phyloP scores from a whole-genome alignment of 305 asterid genomes.

The Rubia peregrina region DNA sequence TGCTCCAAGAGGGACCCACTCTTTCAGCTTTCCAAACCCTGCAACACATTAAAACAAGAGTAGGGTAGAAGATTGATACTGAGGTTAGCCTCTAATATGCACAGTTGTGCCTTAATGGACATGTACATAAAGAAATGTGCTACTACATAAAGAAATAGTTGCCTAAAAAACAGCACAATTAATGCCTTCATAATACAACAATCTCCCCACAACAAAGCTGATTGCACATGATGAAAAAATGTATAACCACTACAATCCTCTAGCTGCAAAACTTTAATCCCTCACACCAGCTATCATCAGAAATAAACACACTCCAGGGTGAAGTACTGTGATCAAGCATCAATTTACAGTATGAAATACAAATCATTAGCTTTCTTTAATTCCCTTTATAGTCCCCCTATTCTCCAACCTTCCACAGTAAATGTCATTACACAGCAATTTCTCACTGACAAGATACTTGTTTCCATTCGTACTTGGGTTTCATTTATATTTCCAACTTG shows the following conservation, averaged over 20 bases:
- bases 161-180: neutral
- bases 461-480: neutral
- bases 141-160: neutral
- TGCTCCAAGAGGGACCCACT: conserved; percentile 75
- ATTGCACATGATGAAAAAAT: neutral
- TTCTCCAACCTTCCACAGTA: neutral
- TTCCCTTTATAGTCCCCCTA: neutral
- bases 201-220: neutral
- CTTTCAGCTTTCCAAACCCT: conserved; percentile 60
- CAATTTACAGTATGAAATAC: neutral
- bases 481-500: neutral
- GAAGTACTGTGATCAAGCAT: neutral
- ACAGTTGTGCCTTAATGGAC: neutral
- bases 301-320: no score
- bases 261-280: neutral
- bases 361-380: neutral
- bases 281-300: no score
- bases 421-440: neutral
- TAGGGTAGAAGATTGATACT: neutral
- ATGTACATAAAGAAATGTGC: neutral
- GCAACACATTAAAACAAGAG: conserved; percentile 13
- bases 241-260: neutral
- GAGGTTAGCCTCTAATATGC: neutral
- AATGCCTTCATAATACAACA: neutral
- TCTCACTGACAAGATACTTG: neutral